These are phyloP conservation scores for Vigna unguiculata DNA, from an alignment of 306 rosid species.

Conservation along the genomic window DNA sequence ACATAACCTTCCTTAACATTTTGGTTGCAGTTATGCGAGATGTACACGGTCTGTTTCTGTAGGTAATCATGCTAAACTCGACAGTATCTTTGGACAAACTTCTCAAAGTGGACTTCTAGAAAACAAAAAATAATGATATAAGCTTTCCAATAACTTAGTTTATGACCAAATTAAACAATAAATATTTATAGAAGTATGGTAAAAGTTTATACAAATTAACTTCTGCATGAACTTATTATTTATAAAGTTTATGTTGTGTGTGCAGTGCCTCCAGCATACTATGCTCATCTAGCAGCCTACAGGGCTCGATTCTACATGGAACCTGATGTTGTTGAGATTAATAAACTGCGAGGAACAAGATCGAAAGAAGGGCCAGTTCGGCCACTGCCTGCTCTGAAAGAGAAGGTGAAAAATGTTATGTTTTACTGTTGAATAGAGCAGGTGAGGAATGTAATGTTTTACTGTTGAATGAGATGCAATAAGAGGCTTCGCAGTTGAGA, in stretches of 20 bases:
- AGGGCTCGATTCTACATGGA: conserved; percentile 82
- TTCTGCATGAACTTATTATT: no score
- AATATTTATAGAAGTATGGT: no score
- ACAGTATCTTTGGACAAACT: neutral
- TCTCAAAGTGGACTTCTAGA: no score
- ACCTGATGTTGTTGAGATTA: conserved; percentile 53
- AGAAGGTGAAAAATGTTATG: conserved; percentile 73
- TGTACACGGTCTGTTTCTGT: conserved; percentile 92
- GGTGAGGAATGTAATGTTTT: neutral
- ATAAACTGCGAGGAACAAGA: conserved; percentile 48
- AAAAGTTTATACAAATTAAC: no score
- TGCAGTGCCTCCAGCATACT: conserved; percentile 77
- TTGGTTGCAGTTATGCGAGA: conserved; percentile 73
- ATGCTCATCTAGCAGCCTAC: conserved; percentile 79
- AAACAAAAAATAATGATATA: no score
- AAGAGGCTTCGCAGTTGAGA: conserved; percentile 28
- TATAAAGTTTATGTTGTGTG: neutral
- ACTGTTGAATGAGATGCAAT: conserved; percentile 26
- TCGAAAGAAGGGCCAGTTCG: conserved; percentile 55
- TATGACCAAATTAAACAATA: no score
- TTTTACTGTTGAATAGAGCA: conserved; percentile 60
- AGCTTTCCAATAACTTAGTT: no score
- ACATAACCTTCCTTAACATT: conserved; percentile 24
- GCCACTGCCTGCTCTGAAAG: conserved; percentile 76
- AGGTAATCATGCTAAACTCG: conserved; percentile 48